Evolutionary conservation across 805 yeast genomes (phyloP).

Genomic region (Kodamaea nitidulidarum): DNA sequence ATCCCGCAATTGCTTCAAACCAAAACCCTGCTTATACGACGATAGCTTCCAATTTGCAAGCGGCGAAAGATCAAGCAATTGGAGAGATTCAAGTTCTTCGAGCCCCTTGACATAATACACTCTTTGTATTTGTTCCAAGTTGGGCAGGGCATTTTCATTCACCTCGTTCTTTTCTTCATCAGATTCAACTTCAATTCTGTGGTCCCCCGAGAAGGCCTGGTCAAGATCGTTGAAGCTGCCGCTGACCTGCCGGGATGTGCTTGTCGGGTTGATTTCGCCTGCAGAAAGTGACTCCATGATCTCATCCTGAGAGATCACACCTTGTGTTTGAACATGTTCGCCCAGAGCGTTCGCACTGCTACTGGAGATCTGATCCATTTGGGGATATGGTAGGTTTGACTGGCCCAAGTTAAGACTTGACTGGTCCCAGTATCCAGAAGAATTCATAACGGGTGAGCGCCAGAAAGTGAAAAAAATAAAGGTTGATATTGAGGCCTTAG

Average conservation of each 20-base stretch:
- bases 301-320: constrained; percentile 26
- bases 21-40: constrained; percentile 67
- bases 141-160: constrained; percentile 18
- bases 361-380: neutral
- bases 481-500: no score
- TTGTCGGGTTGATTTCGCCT: constrained; percentile 1
- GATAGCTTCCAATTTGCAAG: constrained; percentile 84
- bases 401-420: constrained; percentile 9
- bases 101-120: constrained; percentile 45
- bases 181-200: constrained; percentile 8
- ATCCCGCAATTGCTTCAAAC: constrained; percentile 67
- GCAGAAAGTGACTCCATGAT: constrained; percentile 26
- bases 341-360: constrained; percentile 4
- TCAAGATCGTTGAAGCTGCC: constrained; percentile 11
- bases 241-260: neutral
- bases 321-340: constrained; percentile 26
- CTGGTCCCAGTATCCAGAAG: constrained; percentile 28
- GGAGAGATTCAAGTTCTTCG: constrained; percentile 51
- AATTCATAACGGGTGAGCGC: constrained; percentile 15
- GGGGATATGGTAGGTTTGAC: constrained; percentile 6
- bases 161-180: constrained; percentile 14
- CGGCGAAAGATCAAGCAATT: constrained; percentile 71
- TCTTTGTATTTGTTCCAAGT: constrained; percentile 38
- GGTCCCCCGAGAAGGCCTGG: constrained; percentile 9
- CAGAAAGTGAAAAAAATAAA: neutral